These are phyloP conservation scores for Nephelium lappaceum DNA, from an alignment of 345 rosid species.

Conservation along the genomic window DNA sequence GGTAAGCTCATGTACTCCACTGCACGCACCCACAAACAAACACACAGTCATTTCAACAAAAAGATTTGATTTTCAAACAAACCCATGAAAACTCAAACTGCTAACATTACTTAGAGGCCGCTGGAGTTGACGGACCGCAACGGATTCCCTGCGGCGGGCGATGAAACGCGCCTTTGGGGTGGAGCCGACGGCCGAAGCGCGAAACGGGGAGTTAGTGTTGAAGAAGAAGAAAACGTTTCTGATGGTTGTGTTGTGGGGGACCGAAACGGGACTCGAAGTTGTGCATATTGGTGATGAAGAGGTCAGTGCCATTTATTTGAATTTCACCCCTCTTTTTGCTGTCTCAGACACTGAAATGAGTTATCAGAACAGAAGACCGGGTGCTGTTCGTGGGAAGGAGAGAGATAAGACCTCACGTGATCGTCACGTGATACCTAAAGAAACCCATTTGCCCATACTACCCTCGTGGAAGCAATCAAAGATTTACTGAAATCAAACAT, in stretches of 20 bases:
- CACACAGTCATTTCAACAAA: neutral
- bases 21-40: slow-evolving; percentile 25
- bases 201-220: slow-evolving; percentile 37
- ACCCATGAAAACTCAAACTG: neutral
- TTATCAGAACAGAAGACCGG: neutral
- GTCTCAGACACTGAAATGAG: neutral
- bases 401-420: slow-evolving; percentile 13
- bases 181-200: slow-evolving; percentile 50
- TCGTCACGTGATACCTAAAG: neutral
- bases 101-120: slow-evolving; percentile 83
- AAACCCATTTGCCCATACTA: no score
- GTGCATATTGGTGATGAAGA: slow-evolving; percentile 25
- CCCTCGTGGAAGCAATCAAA: no score
- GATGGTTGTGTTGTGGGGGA: slow-evolving; percentile 27
- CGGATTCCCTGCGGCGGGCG: slow-evolving; percentile 77
- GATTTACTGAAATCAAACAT: no score
- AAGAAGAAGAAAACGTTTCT: slow-evolving; percentile 18
- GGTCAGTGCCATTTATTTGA: slow-evolving; percentile 29
- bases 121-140: slow-evolving; percentile 66
- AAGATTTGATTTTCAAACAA: neutral
- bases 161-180: slow-evolving; percentile 71
- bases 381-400: neutral
- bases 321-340: neutral
- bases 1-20: slow-evolving; percentile 97
- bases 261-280: slow-evolving; percentile 30